Conservation (phyloP, 805 yeast species). For the Candida montana region DNA sequence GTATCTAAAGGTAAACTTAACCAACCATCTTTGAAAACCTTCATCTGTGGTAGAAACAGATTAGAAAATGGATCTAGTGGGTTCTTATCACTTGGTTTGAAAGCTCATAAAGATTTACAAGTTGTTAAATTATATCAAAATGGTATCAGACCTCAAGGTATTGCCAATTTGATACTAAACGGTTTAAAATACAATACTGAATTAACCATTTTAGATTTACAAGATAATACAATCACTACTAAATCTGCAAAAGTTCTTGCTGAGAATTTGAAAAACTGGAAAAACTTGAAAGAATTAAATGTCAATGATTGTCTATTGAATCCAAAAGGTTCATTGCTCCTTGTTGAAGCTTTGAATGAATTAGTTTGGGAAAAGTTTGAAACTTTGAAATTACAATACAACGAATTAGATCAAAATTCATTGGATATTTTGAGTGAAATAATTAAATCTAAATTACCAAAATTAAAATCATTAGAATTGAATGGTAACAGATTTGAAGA, state of each 20-base stretch:
- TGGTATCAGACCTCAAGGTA: conserved; percentile 95
- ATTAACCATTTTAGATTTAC: conserved; percentile 73
- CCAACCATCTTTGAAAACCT: conserved; percentile 61
- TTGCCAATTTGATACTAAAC: conserved; percentile 61
- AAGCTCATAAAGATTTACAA: conserved; percentile 69
- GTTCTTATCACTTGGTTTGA: conserved; percentile 78
- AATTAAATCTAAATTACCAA: conserved; percentile 50
- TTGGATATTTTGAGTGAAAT: conserved; percentile 55
- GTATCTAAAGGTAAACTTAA: conserved; percentile 48
- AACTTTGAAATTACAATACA: conserved; percentile 73
- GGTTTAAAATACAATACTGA: conserved; percentile 63
- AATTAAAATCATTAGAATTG: conserved; percentile 65
- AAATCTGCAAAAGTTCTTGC: conserved; percentile 65
- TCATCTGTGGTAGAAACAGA: conserved; percentile 95
- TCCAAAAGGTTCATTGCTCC: conserved; percentile 61
- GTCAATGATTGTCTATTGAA: conserved; percentile 87
- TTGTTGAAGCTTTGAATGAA: conserved; percentile 44
- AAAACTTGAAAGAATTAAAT: conserved; percentile 64
- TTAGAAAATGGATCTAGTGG: conserved; percentile 91
- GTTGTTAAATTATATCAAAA: conserved; percentile 84
- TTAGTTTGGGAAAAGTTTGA: conserved; percentile 40
- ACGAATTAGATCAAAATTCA: conserved; percentile 71
- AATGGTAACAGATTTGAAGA: conserved; percentile 94
- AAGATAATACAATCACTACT: conserved; percentile 89
- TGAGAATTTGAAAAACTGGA: conserved; percentile 57